Evolutionary conservation across 257 asterid genomes (phyloP).

Genomic region (Solanum pinnatisectum): DNA sequence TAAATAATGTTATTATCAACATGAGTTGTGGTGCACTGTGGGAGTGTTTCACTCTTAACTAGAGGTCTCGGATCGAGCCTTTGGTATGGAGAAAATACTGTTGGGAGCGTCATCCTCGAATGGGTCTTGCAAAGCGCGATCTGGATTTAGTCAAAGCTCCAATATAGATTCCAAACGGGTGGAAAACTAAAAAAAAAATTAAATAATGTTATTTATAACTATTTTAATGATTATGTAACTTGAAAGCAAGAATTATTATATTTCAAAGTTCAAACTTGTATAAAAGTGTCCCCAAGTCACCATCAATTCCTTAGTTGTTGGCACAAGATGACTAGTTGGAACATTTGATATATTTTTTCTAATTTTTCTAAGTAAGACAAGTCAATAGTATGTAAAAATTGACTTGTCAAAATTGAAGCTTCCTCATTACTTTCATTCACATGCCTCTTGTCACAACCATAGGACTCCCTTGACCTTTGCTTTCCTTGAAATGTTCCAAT

Average conservation of each 20-base stretch:
- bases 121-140: fast-evolving
- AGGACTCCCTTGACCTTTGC: neutral
- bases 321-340: neutral
- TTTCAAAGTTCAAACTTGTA: neutral
- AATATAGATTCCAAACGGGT: too few relatives aligned
- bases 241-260: neutral
- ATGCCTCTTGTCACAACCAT: neutral
- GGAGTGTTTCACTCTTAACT: too few relatives aligned
- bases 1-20: neutral
- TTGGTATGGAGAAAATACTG: too few relatives aligned
- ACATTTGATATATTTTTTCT: neutral
- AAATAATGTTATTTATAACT: neutral
- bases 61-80: fast-evolving
- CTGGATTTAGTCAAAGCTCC: too few relatives aligned
- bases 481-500: neutral
- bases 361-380: neutral
- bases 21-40: too few relatives aligned
- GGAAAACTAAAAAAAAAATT: too few relatives aligned
- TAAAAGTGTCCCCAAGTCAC: neutral
- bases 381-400: neutral
- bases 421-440: neutral
- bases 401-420: neutral
- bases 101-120: too few relatives aligned
- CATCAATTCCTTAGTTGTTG: neutral
- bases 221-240: neutral